Base-by-base conservation (phyloP, 768 basidiomycete genomes). In the Xerocomellus intermedius region DNA sequence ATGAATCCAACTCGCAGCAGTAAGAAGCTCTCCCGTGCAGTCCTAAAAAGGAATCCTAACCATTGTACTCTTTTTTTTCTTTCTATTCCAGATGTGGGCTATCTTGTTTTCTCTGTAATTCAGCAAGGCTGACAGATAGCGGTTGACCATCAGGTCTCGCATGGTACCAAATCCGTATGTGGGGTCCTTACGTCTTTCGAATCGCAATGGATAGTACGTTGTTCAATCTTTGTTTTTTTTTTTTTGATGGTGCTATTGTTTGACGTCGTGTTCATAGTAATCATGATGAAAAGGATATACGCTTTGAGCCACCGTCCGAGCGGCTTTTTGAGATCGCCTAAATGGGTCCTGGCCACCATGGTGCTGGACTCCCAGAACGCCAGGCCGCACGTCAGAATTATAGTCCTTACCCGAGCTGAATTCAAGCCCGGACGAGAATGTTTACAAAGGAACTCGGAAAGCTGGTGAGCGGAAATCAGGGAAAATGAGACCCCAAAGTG, bases 251-350 rank as follows among this genome's bases (percentile, higher is more conserved):
- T 8, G 26, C 9, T 7, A 13, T 24, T 6, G 6, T 33, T 43
- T 56, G 10, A 64, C 8, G 10, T 7, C 13, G 4, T 37, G 6
- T 28, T 38, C 30, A 9, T 8, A 64, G 64, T 57, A 10, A 59
- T 64, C 45, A 53, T 64, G 64, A 64, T 64, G 41, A 64, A 45
- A 42, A 58, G 64, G 42, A 33, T 64, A 56, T 17, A 57, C 2
- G 59, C 48, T 10, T 26, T 64, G 19, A 64, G 62, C 41, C 14
- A 8, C 16, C 30, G 16, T 28, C 41, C 56, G 8, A 36, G 26
- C 2, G n/a, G 42, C 33, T 55, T 60, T 7, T 24, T 64, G n/a
- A 49, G 14, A n/a, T 48, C 53, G 0, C 19, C 53, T 7, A 63
- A 47, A 28, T 54, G 7, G 52, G 46, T 64, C 12, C 28, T 52